Conservation (phyloP, 1,139 yeast species). For the Pichia kudriavzevii region DNA sequence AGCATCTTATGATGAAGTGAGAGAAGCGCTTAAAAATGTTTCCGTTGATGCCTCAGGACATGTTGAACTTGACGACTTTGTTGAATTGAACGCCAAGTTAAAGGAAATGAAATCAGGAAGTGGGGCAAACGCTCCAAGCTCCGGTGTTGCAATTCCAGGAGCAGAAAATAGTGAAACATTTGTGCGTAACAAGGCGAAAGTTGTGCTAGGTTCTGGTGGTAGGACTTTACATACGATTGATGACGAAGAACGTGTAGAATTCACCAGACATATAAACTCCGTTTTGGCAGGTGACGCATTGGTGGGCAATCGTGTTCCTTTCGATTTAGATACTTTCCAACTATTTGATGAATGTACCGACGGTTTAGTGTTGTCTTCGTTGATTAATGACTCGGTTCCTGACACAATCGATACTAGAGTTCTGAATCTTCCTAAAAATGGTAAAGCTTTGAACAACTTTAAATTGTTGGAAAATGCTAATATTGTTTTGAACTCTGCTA, state of each 20-base stretch:
- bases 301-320: slow-evolving; percentile 79
- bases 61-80: slow-evolving; percentile 93
- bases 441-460: slow-evolving; percentile 83
- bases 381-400: slow-evolving; percentile 95
- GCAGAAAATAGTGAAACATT: slow-evolving; percentile 30
- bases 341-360: slow-evolving; percentile 95
- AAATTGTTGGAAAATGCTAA: slow-evolving; percentile 96
- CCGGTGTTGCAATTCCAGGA: slow-evolving; percentile 8
- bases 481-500: slow-evolving; percentile 94
- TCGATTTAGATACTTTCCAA: slow-evolving; percentile 91
- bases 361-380: slow-evolving; percentile 85
- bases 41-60: slow-evolving; percentile 96
- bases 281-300: slow-evolving; percentile 88
- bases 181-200: slow-evolving; percentile 51
- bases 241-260: slow-evolving; percentile 94
- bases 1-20: slow-evolving; percentile 82
- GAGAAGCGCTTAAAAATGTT: slow-evolving; percentile 85
- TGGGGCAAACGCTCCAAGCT: slow-evolving; percentile 20
- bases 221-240: slow-evolving; percentile 89
- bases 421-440: slow-evolving; percentile 74
- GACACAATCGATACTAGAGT: slow-evolving; percentile 98
- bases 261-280: slow-evolving; percentile 90
- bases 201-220: slow-evolving; percentile 87
- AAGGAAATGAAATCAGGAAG: slow-evolving; percentile 29
- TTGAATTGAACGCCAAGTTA: slow-evolving; percentile 70